Base-by-base conservation (phyloP, 768 basidiomycete species). In the Strobilomyces echinocephalus region DNA sequence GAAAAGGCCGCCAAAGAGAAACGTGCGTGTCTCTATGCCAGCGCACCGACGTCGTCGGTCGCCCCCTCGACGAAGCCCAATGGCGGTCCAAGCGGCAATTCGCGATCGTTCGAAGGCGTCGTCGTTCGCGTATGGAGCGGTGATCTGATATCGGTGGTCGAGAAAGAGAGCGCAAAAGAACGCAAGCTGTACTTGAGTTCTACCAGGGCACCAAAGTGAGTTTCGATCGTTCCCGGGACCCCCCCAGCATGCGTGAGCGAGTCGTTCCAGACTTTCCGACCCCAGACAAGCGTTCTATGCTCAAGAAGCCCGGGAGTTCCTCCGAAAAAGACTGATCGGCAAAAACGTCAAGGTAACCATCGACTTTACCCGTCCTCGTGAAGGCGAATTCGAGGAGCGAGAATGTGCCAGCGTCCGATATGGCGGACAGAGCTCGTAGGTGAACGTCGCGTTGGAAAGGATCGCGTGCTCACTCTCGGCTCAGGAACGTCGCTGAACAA, bases 351-450 rank as follows among this genome's bases (percentile, higher is more conserved):
- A 82, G 66, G 81, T 88, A n/a, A 79, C 77, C 21, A 76, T 97
- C 40, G 95, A 99, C 71, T 98, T 97, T 61, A 67, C 95, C 58
- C 88, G 93, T 56, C 92, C 93, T 6, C 80, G 81, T 34, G 94
- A 97, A 58, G 95, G 95, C 39, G 94, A 95, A 54, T 97, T 81
- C 60, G 95, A 95, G 48, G 92, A 94, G 67, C 84, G 93, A 41
- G 91, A 97, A 70, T 93, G 90, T 63, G 92, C 85, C 2, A 95
- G 95, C 3, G 73, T 97, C 60, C 87, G 87, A 46, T 91, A 86
- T 60, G 91, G 92, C 12, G 83, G 80, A 33, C 87, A 88, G 59
- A 87, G 85, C 66, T 74, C 78, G 93, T 95, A 67, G 88, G 7
- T 35, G 44, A 12, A 24, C 52, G 33, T 20, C 46, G 16, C 5